Evolutionary conservation across 2,329 filamentous ascomycete genomes (phyloP), one percentile per base, ranked within the genome.

Genomic region (Alternaria ethzedia): DNA sequence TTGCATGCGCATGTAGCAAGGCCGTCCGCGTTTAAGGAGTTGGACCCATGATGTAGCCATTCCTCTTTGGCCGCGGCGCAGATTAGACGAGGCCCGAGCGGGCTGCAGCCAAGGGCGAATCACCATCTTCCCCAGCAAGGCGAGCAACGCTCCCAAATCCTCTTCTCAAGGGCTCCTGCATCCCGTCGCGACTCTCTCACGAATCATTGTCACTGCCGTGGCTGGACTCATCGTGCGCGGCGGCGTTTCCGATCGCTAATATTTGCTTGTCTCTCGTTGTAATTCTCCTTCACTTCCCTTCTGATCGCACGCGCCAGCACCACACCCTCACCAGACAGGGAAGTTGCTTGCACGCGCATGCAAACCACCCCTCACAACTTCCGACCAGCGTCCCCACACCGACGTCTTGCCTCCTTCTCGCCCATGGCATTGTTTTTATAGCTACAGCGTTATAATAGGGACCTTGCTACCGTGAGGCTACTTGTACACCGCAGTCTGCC

Each of bases 281-380:
- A 41, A 36, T 26, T 23, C 57, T 30, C 65, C 56, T 65, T 56
- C 52, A 68, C 68, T 62, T 61, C 66, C 54, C 61, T 69, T 70
- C 49, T 52, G 49, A 36, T 23, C 32, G 63, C 61, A 60, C 64
- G 61, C 61, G 61, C 64, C 69, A 44, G 44, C 11, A 36, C 61
- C 54, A 63, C 46, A 57, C 65, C 61, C 30, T 58, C 47, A 50
- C 43, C 68, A 68, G 20, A n/a, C 70, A 70, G 71, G 69, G 70
- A 74, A 73, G 65, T 66, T 67, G 65, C 69, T 73, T 69, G 60
- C 65, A 66, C 67, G 67, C 70, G 73, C 72, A 76, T 70, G 66
- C 68, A 68, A 58, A 66, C 68, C 65, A 25, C 70, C 73, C 67
- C 67, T 64, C 71, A 57, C 59, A 66, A 61, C 66, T 62, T 61